A percentile compares a stretch with the other conserved stretches of the same genome.
Conservation (phyloP, 2,329 filamentous ascomycete genomes). For the Fusarium palustre region DNA sequence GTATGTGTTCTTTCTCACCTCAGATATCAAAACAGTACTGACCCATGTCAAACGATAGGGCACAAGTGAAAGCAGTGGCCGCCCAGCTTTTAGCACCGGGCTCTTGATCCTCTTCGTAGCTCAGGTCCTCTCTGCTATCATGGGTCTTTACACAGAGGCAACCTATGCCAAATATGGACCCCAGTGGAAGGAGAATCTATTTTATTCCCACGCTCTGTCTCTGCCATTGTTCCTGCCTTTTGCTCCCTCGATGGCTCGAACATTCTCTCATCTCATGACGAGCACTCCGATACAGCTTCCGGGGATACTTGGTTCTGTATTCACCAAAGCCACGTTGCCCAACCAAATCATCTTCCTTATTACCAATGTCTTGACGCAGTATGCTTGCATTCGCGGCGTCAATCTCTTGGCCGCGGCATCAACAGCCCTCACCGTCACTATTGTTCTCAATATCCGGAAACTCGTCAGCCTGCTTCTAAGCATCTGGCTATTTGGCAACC, state of each 20-base stretch:
- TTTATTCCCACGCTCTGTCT: constrained; percentile 86
- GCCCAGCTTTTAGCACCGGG: constrained; percentile 66
- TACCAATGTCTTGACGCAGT: constrained; percentile 88
- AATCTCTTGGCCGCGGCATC: constrained; percentile 91
- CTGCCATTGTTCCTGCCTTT: constrained; percentile 82
- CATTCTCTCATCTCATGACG: constrained; percentile 71
- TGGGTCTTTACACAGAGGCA: constrained; percentile 94
- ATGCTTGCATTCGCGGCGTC: constrained; percentile 94
- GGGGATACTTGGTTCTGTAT: constrained; percentile 31
- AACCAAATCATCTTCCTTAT: constrained; percentile 77
- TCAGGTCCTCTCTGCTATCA: constrained; percentile 89
- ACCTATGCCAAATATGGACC: constrained; percentile 88
- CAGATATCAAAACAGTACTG: constrained; percentile 2
- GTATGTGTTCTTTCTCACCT: constrained; percentile 56
- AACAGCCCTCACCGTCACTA: constrained; percentile 93
- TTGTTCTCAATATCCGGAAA: constrained; percentile 95
- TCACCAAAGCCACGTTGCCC: constrained; percentile 58
- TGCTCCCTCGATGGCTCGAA: constrained; percentile 70
- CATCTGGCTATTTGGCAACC: constrained; percentile 94
- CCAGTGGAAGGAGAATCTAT: constrained; percentile 95
- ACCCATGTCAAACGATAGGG: constrained; percentile 20
- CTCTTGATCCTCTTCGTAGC: constrained; percentile 87
- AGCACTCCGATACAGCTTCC: constrained; percentile 68
- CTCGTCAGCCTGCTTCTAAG: constrained; percentile 90
- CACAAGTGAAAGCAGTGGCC: constrained; percentile 30